These are phyloP conservation scores for Suhomyces kilbournensis DNA, from an alignment of 805 yeast genomes.

Conservation along the genomic window DNA sequence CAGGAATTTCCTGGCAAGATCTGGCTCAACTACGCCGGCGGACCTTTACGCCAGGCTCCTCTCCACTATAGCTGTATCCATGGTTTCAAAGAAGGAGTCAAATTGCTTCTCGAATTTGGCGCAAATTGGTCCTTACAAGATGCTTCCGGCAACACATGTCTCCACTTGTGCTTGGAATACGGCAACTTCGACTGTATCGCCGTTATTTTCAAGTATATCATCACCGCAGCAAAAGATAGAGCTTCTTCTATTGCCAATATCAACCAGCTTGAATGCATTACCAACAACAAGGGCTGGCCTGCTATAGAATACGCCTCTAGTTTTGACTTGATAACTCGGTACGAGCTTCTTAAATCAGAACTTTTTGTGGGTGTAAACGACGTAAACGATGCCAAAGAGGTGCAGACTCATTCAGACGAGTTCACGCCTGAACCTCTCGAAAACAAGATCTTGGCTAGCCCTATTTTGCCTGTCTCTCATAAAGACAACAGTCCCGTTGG, in stretches of 20 bases:
- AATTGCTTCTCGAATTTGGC: constrained; percentile 65
- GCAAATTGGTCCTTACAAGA: constrained; percentile 44
- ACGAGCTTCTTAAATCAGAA: constrained; percentile 21
- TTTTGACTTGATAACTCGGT: constrained; percentile 25
- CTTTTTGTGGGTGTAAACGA: not conserved
- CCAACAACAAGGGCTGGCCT: constrained; percentile 59
- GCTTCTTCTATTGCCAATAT: constrained; percentile 34
- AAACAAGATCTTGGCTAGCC: constrained; percentile 29
- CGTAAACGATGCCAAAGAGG: not conserved
- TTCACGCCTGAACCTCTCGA: constrained; percentile 7
- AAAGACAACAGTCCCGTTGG: constrained; percentile 2
- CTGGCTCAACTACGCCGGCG: constrained; percentile 56
- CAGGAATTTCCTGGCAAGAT: constrained; percentile 39
- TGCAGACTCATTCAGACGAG: not conserved
- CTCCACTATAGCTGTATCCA: constrained; percentile 63
- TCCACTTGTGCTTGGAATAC: constrained; percentile 51
- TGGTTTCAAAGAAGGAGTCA: constrained; percentile 62
- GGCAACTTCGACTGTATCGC: constrained; percentile 55
- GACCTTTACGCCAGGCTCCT: constrained; percentile 51
- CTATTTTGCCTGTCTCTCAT: constrained; percentile 29
- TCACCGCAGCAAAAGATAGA: constrained; percentile 7
- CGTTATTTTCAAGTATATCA: constrained; percentile 19
- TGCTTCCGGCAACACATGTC: constrained; percentile 33
- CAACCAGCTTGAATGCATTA: constrained; percentile 45
- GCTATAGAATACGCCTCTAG: constrained; percentile 31